Evolutionary conservation across 441 rosid genomes (phyloP).

Genomic region (Eutrema salsugineum): DNA sequence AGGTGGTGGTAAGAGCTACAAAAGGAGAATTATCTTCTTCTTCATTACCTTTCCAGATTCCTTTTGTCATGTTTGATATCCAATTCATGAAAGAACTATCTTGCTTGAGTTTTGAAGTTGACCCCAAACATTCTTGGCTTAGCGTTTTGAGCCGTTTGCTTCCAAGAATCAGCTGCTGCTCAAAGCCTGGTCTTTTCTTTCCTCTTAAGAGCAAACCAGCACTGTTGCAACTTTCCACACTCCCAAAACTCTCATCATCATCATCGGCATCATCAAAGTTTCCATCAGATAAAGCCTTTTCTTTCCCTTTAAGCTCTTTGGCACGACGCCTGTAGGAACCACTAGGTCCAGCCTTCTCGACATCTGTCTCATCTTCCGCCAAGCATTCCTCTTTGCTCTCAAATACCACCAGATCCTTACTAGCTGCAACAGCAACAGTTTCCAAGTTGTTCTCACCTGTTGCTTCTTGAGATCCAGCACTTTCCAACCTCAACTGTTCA

Average conservation of each 20-base stretch:
- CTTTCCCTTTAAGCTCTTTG: constrained; percentile 51
- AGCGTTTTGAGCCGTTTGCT: constrained; percentile 61
- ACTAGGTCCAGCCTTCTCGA: constrained; percentile 9
- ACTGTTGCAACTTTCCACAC: constrained; percentile 86
- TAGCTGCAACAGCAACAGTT: constrained; percentile 23
- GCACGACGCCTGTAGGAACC: constrained; percentile 28
- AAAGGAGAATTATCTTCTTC: constrained; percentile 37
- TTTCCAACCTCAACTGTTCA: constrained; percentile 30
- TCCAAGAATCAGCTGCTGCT: constrained; percentile 45
- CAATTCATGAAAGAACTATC: constrained; percentile 90
- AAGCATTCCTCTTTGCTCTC: constrained; percentile 29
- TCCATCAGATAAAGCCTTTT: constrained; percentile 59
- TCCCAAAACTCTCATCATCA: constrained; percentile 56
- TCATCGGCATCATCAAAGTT: constrained; percentile 26
- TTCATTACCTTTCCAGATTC: constrained; percentile 45
- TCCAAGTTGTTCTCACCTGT: constrained; percentile 54
- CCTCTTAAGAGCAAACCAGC: constrained; percentile 44
- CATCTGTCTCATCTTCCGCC: constrained; percentile 31
- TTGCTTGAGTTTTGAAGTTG: constrained; percentile 45
- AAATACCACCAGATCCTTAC: constrained; percentile 31
- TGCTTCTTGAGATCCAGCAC: constrained; percentile 39
- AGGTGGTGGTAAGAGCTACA: constrained; percentile 35
- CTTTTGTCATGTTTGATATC: constrained; percentile 89
- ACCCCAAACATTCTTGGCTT: constrained; percentile 44
- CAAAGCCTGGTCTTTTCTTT: constrained; percentile 49